phyloP scores from a whole-genome alignment of 2,329 filamentous ascomycete species.

The Aspergillus thermomutatus region DNA sequence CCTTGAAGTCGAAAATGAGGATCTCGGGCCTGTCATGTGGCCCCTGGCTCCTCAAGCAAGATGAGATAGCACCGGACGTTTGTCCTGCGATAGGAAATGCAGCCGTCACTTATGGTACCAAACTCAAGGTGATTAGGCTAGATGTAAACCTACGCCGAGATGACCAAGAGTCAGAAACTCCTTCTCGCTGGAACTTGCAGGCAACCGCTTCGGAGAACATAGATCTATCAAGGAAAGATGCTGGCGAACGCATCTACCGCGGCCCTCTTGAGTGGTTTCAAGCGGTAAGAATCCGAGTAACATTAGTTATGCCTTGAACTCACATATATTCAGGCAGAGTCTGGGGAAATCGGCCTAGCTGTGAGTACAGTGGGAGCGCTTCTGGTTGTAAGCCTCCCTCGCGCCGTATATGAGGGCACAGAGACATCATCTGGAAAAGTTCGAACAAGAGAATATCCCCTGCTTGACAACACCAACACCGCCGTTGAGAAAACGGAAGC shows the following conservation, averaged over 20 bases:
- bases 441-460: slow-evolving; percentile 16
- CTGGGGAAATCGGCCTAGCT: slow-evolving; percentile 19
- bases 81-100: slow-evolving; percentile 22
- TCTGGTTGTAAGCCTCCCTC: slow-evolving; percentile 19
- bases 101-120: slow-evolving; percentile 27
- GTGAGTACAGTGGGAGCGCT: slow-evolving; percentile 24
- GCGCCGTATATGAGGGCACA: slow-evolving; percentile 11
- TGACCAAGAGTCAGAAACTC: neutral
- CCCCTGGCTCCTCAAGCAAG: slow-evolving; percentile 25
- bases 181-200: slow-evolving; percentile 5
- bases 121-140: slow-evolving; percentile 26
- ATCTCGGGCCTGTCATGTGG: slow-evolving; percentile 30
- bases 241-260: slow-evolving; percentile 19
- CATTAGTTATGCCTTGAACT: slow-evolving; percentile 1
- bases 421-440: slow-evolving; percentile 2
- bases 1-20: slow-evolving; percentile 23
- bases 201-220: slow-evolving; percentile 14
- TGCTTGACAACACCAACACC: slow-evolving; percentile 14
- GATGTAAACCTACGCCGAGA: slow-evolving; percentile 11
- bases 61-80: neutral
- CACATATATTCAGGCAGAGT: slow-evolving; percentile 18
- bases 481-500: slow-evolving; percentile 6
- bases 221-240: neutral
- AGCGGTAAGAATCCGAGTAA: slow-evolving; percentile 21
- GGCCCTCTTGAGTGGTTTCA: slow-evolving; percentile 33